These are phyloP conservation scores for Trichoderma guizhouense DNA, from an alignment of 2,329 filamentous ascomycete species.

Conservation along the genomic window DNA sequence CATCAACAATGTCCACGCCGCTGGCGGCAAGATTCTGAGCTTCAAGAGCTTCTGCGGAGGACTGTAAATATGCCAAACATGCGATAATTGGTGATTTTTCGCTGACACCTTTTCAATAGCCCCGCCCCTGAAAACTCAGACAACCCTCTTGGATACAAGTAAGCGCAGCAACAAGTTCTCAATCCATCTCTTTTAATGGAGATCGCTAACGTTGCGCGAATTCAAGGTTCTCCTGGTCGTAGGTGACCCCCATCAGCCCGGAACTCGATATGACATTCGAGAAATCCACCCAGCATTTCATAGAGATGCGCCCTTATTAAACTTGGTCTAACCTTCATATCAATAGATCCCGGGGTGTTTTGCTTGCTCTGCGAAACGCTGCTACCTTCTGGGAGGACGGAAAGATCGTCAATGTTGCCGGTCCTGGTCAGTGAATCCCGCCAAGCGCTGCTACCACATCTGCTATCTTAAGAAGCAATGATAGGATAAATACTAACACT, in stretches of 20 bases:
- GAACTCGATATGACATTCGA: not conserved
- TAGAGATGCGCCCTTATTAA: not conserved
- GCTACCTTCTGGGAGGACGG: slow-evolving; percentile 81
- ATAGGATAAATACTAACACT: not conserved
- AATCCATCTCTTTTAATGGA: accelerated
- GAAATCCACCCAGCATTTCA: not conserved
- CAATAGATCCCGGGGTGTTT: slow-evolving; percentile 65
- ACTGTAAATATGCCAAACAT: slow-evolving; percentile 35
- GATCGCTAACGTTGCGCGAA: not conserved
- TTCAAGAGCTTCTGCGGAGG: slow-evolving; percentile 88
- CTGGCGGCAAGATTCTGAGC: slow-evolving; percentile 76
- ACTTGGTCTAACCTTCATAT: not conserved
- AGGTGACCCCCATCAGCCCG: not conserved
- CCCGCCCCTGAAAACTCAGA: slow-evolving; percentile 64
- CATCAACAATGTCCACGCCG: slow-evolving; percentile 82
- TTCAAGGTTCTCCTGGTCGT: slow-evolving; percentile 61
- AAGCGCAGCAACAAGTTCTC: not conserved
- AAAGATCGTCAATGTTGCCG: slow-evolving; percentile 69
- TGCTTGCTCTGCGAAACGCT: slow-evolving; percentile 82
- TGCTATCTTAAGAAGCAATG: not conserved
- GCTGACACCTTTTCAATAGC: not conserved
- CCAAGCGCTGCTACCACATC: not conserved
- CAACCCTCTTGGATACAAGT: slow-evolving; percentile 89
- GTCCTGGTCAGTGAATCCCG: slow-evolving; percentile 36
- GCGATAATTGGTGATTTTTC: not conserved